Percentiles rank a stretch among this genome's conserved stretches.
Evolutionary conservation across 352 stramenopile genomes (phyloP).

Genomic region (Pythium myriotylum): DNA sequence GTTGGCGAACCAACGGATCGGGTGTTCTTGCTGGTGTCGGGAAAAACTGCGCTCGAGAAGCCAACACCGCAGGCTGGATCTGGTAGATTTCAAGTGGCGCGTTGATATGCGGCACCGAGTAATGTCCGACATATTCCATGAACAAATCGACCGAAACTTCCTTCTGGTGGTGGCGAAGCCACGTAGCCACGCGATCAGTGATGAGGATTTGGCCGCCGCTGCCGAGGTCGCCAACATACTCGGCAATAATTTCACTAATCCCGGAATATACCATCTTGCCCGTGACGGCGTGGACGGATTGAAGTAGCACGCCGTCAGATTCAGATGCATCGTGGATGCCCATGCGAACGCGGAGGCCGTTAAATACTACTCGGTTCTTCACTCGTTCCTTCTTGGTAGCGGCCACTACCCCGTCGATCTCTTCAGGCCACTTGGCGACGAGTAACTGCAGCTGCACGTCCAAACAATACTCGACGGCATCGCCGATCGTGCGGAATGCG

Average conservation of each 20-base stretch:
- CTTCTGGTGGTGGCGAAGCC: conserved; percentile 6
- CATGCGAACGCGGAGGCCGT: conserved; percentile 33
- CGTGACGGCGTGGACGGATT: conserved; percentile 23
- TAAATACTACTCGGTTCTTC: conserved; percentile 13
- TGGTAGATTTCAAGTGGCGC: conserved; percentile 46
- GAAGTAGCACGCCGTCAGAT: conserved; percentile 3
- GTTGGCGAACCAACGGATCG: not conserved
- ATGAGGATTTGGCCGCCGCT: conserved; percentile 28
- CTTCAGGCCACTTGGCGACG: not conserved
- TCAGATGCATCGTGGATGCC: conserved; percentile 17
- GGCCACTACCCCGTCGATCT: not conserved
- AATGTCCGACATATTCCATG: conserved; percentile 36
- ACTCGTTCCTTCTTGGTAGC: not conserved
- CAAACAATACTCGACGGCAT: conserved; percentile 60
- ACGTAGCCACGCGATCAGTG: conserved; percentile 4
- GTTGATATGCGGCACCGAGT: conserved; percentile 47
- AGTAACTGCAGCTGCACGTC: conserved; percentile 54
- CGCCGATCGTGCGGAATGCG: conserved; percentile 59
- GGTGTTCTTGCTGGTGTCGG: not conserved
- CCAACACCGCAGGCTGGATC: conserved; percentile 30
- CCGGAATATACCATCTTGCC: conserved; percentile 29
- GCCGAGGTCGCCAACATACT: conserved; percentile 30
- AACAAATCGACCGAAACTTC: conserved; percentile 19
- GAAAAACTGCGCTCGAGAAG: conserved; percentile 8
- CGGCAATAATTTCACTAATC: conserved; percentile 21